Percentiles rank a stretch among this genome's conserved stretches.
Conservation (phyloP, 371 early-diverging fungal genomes). For the Apophysomyces elegans region DNA sequence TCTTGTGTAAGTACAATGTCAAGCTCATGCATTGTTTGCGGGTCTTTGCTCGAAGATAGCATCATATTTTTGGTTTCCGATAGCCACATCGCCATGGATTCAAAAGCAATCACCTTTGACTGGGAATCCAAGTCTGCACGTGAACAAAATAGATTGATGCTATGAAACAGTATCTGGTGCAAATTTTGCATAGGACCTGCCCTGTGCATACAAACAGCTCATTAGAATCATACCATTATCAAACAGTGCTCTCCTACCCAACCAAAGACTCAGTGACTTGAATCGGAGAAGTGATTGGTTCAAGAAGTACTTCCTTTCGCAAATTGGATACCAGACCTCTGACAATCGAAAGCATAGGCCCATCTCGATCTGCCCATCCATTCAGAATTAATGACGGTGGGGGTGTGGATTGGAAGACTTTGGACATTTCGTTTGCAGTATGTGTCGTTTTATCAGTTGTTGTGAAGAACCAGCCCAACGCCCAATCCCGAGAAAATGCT, state of each 20-base stretch:
- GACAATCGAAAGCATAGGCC: slow-evolving; percentile 56
- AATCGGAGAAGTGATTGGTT: slow-evolving; percentile 27
- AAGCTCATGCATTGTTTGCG: slow-evolving; percentile 17
- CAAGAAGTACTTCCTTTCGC: slow-evolving; percentile 48
- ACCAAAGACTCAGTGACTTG: slow-evolving; percentile 26
- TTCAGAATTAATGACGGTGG: slow-evolving; percentile 13
- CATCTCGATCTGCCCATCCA: slow-evolving; percentile 44
- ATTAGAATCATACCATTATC: background rate
- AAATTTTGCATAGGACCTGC: slow-evolving; percentile 26
- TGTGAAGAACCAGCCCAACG: slow-evolving; percentile 44
- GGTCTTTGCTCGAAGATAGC: slow-evolving; percentile 12
- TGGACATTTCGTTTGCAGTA: slow-evolving; percentile 13
- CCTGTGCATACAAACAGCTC: background rate
- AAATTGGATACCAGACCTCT: slow-evolving; percentile 60
- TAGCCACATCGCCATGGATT: slow-evolving; percentile 76
- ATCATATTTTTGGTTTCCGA: slow-evolving; percentile 52
- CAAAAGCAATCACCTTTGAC: slow-evolving; percentile 74
- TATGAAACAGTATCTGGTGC: slow-evolving; percentile 51
- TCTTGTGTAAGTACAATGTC: slow-evolving; percentile 35
- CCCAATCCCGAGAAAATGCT: slow-evolving; percentile 34
- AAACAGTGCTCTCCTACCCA: slow-evolving; percentile 30
- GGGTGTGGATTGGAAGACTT: slow-evolving; percentile 23
- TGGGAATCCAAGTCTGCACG: slow-evolving; percentile 60
- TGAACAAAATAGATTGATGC: slow-evolving; percentile 53
- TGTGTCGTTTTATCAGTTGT: slow-evolving; percentile 6